Evolutionary conservation across 2,329 filamentous ascomycete species (phyloP).

Genomic region (Elsinoe necatrix): DNA sequence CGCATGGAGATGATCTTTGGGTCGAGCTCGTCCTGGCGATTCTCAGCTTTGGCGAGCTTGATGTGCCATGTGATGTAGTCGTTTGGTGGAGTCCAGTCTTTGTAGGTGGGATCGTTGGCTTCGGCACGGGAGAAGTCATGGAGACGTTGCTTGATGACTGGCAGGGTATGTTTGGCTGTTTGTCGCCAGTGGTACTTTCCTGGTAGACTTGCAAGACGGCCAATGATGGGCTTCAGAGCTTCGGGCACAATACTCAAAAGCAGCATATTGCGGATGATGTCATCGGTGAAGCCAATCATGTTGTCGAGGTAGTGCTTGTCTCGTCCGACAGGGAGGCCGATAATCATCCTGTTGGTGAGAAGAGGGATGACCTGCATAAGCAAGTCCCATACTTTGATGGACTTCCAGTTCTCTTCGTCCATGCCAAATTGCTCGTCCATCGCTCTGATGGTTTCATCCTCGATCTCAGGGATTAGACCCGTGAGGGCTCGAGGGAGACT

Average conservation of each 20-base stretch:
- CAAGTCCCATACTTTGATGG: slow-evolving; percentile 30
- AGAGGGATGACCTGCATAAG: slow-evolving; percentile 34
- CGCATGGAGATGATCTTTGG: slow-evolving; percentile 43
- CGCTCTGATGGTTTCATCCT: slow-evolving; percentile 31
- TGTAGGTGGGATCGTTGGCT: slow-evolving; percentile 33
- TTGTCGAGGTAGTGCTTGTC: slow-evolving; percentile 41
- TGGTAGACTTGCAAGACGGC: slow-evolving; percentile 37
- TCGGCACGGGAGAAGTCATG: slow-evolving; percentile 38
- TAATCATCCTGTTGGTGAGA: slow-evolving; percentile 38
- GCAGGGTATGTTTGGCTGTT: slow-evolving; percentile 36
- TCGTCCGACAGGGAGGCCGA: slow-evolving; percentile 38
- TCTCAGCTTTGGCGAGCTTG: slow-evolving; percentile 42
- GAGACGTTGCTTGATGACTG: slow-evolving; percentile 45
- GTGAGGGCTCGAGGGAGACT: slow-evolving; percentile 34
- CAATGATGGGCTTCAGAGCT: slow-evolving; percentile 44
- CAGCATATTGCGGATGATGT: slow-evolving; percentile 31
- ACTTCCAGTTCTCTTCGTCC: slow-evolving; percentile 32
- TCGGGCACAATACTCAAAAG: slow-evolving; percentile 41
- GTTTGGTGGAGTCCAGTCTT: slow-evolving; percentile 39
- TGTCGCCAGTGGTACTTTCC: slow-evolving; percentile 43
- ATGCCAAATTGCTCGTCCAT: slow-evolving; percentile 32
- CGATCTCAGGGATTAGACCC: slow-evolving; percentile 31
- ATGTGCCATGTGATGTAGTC: slow-evolving; percentile 53
- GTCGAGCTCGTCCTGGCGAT: slow-evolving; percentile 37
- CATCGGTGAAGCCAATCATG: slow-evolving; percentile 44